Evolutionary conservation across 805 yeast species (phyloP), one percentile per base, ranked within the genome.

Genomic region (Diddensiella transvaalensis): DNA sequence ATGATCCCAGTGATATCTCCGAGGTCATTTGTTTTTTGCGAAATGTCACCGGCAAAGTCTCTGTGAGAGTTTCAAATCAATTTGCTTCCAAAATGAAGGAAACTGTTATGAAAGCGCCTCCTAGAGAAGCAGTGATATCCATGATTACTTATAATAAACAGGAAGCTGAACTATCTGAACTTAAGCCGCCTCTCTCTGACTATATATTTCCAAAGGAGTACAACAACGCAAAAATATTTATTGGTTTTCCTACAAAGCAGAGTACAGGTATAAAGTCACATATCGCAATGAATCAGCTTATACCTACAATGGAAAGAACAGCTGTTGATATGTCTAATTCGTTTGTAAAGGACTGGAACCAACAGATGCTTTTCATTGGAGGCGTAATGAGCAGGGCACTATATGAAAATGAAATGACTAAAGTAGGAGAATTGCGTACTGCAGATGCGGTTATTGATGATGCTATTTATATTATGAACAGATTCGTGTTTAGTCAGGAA

Each of bases 301-400:
- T 69, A n/a, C 74, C 74, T 2, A 70, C 74, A 2, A 67, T 69
- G 72, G 74, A 69, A 47, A 60, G 74, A 3, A 69, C 73, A 0
- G 71, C 71, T 1, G 61, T 68, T 0, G 74, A 69, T 51, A 66
- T 70, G 63, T 67, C 73, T 3, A 69, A 69, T 44, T 57, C 63
- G 4, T 62, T 59, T 45, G 73, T 69, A 19, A 67, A 65, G 46
- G 70, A 65, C 44, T 69, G 74, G 74, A 69, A 69, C 51, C 50
- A 58, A 24, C 62, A 68, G 43, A 58, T 69, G 64, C 60, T 69
- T 21, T 64, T 60, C 40, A 61, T 65, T 63, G 66, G 68, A 3
- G 74, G 74, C 2, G 52, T 67, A 2, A 44, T 70, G 47, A 54
- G 65, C 4, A 56, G 73, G 3, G 61, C 61, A 13, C 62, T 65